Conservation (phyloP, 31 red algal genomes). For the Endocladia muricata region DNA sequence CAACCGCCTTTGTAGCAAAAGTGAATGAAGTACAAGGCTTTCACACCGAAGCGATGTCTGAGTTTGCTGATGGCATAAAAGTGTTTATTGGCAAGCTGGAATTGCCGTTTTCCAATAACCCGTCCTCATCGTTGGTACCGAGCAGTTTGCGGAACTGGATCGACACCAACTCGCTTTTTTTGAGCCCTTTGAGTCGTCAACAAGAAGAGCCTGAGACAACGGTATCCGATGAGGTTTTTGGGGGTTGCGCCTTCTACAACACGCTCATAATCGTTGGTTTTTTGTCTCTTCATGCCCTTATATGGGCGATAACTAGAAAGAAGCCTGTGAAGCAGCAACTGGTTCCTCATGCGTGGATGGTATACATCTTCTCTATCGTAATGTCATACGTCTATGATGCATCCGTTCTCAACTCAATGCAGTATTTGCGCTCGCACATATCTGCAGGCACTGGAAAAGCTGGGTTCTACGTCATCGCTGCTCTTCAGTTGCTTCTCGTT, state of each 20-base stretch:
- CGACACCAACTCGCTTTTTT: not conserved
- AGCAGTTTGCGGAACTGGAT: not conserved
- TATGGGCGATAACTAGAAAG: conserved; percentile 41
- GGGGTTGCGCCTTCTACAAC: conserved; percentile 54
- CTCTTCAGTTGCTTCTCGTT: conserved; percentile 44
- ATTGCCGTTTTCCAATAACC: conserved; percentile 14
- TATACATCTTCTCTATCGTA: conserved; percentile 60
- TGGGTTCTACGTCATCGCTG: conserved; percentile 49
- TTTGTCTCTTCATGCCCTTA: conserved; percentile 29
- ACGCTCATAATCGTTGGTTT: conserved; percentile 43
- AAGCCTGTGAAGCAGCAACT: conserved; percentile 35
- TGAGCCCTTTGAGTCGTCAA: not conserved
- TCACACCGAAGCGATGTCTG: conserved; percentile 64
- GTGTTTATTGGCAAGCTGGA: conserved; percentile 50
- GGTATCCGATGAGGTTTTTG: conserved; percentile 52
- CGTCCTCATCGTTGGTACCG: not conserved
- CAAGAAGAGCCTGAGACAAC: not conserved
- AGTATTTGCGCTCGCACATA: conserved; percentile 60
- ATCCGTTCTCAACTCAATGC: conserved; percentile 51
- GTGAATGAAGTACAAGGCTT: conserved; percentile 67
- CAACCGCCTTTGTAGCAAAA: conserved; percentile 66
- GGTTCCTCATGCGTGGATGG: conserved; percentile 58
- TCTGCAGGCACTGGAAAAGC: conserved; percentile 38
- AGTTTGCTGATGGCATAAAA: conserved; percentile 42
- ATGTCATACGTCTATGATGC: conserved; percentile 65